Evolutionary conservation across 148 eudicot species (phyloP), one percentile per base, ranked within the genome.

Genomic region (Fagopyrum esculentum): DNA sequence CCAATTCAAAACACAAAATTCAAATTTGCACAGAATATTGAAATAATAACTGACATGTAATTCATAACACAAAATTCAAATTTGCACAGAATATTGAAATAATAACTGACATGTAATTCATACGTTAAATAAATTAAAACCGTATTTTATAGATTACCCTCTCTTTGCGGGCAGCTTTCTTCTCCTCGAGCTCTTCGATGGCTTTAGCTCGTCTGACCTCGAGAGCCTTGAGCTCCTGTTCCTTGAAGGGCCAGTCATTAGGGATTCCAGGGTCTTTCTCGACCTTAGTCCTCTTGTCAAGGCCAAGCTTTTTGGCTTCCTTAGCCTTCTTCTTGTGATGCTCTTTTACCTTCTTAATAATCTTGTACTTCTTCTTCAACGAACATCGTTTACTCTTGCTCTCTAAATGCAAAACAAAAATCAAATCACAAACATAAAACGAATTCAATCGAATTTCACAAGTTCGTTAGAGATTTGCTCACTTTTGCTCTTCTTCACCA

Each of bases 261-360:
- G 99, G 99, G 61, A 90, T 96, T 0, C 98, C 99, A 17, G 98
- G 98, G 71, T 96, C 99, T 77, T 96, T 92, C 83, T 95, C 98
- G 4, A 81, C 88, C 81, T 88, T 92, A 11, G 77, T 78, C 77
- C 76, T 89, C 75, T 84, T 86, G 44, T 92, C 77, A 1, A 90
- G 26, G 4, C 98, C 98, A 9, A 80, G 81, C 77, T 95, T 95
- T 77, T 90, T 95, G 5, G 99, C 98, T 73, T 92, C 99, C 72
- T 95, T 92, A 1, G 94, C 91, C 84, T 92, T 92, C 83, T 96
- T 96, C 86, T 82, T 92, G 70, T 92, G 94, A 75, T 96, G 99
- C 77, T 96, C 97, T 55, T 96, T 96, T 63, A 96, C 98, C 74
- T 86, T 96, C 72, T 81, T 77, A 8, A 87, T 88, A 13, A 92